These are phyloP conservation scores for Cystoisospora suis DNA, from an alignment of 169 alveolate species.

Conservation along the genomic window DNA sequence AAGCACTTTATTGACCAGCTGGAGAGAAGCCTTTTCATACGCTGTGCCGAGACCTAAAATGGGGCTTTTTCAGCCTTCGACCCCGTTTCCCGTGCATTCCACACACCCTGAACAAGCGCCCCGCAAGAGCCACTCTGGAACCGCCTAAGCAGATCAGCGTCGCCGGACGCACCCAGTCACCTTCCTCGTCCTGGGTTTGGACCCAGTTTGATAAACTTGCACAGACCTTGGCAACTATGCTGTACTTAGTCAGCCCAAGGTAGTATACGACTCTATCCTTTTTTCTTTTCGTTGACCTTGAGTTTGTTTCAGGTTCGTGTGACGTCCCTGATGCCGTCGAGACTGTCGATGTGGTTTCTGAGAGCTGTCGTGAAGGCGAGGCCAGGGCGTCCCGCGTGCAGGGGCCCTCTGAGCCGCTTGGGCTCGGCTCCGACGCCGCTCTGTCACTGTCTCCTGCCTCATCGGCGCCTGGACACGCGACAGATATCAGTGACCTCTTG, in stretches of 20 bases:
- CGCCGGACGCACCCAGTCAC: constrained; percentile 64
- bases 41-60: background rate
- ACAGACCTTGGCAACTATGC: constrained; percentile 52
- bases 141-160: too few species aligned
- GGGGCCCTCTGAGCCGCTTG: too few species aligned
- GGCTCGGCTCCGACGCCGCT: too few species aligned
- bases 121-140: too few species aligned
- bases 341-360: background rate
- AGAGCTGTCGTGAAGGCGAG: constrained; percentile 8
- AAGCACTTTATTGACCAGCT: too few species aligned
- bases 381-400: too few species aligned
- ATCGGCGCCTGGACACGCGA: too few species aligned
- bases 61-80: background rate
- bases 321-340: background rate
- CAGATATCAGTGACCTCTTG: too few species aligned
- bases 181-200: constrained; percentile 54
- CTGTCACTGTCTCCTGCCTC: too few species aligned
- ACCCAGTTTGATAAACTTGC: constrained; percentile 63
- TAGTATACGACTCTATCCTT: constrained; percentile 32
- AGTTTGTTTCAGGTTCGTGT: background rate
- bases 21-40: too few species aligned
- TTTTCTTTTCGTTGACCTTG: background rate
- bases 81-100: too few species aligned
- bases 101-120: too few species aligned
- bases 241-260: constrained; percentile 53